A percentile compares a stretch with the other conserved stretches of the same genome.
These are phyloP conservation scores for Phytophthora podocarpi DNA, from an alignment of 352 stramenopile genomes.

Conservation along the genomic window DNA sequence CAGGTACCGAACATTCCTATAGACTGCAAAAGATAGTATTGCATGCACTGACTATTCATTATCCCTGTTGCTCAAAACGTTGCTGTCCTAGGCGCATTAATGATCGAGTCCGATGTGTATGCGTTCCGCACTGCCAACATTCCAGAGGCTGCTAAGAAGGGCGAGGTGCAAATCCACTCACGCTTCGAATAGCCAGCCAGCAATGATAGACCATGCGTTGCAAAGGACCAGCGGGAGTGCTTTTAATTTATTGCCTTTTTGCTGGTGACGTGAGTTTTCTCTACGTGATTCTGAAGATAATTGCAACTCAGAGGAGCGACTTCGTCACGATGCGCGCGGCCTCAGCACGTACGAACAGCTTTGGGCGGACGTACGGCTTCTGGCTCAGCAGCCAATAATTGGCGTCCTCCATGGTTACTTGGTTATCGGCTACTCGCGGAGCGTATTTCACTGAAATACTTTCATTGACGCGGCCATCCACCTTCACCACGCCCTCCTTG, in stretches of 20 bases:
- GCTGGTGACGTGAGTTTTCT: not conserved
- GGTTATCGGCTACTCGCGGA: conserved; percentile 56
- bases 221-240: conserved; percentile 13
- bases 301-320: conserved; percentile 53
- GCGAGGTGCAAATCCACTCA: conserved; percentile 71
- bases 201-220: conserved; percentile 20
- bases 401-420: conserved; percentile 85
- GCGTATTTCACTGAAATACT: conserved; percentile 65
- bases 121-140: conserved; percentile 64
- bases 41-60: conserved; percentile 7
- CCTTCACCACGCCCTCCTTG: conserved; percentile 66
- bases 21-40: not conserved
- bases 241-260: conserved; percentile 44
- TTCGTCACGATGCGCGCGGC: conserved; percentile 86
- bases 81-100: conserved; percentile 27
- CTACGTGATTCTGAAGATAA: not conserved
- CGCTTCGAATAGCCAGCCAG: conserved; percentile 55
- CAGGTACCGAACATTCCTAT: conserved; percentile 31
- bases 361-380: conserved; percentile 81
- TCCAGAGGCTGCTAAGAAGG: conserved; percentile 42
- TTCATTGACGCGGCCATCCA: conserved; percentile 86
- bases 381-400: conserved; percentile 85
- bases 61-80: conserved; percentile 6
- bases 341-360: conserved; percentile 85
- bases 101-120: conserved; percentile 77